phyloP scores from a whole-genome alignment of 2,329 filamentous ascomycete species.

The Colletotrichum eleusines region DNA sequence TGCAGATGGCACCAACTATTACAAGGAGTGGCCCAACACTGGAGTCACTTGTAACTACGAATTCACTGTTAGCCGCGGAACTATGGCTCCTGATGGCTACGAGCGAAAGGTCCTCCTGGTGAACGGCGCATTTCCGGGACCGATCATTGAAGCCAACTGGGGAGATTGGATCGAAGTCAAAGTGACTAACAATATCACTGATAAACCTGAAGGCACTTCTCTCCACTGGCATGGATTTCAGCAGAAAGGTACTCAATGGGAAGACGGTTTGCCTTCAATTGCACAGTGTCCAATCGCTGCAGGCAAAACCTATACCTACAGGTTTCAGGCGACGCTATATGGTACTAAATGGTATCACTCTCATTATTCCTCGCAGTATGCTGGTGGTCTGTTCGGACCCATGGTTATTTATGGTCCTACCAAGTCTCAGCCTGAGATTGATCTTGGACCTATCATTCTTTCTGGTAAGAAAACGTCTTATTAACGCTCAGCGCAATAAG shows the following conservation, averaged over 20 bases:
- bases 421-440: slow-evolving; percentile 69
- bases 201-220: slow-evolving; percentile 59
- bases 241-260: slow-evolving; percentile 62
- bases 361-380: slow-evolving; percentile 70
- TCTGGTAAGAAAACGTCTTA: slow-evolving; percentile 49
- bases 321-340: slow-evolving; percentile 64
- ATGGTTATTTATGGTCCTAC: slow-evolving; percentile 69
- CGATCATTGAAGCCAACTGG: slow-evolving; percentile 73
- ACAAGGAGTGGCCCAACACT: slow-evolving; percentile 61
- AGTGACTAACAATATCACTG: slow-evolving; percentile 75
- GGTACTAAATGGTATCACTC: slow-evolving; percentile 71
- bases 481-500: too few relatives aligned
- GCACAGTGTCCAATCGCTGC: slow-evolving; percentile 77
- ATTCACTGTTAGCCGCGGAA: slow-evolving; percentile 63
- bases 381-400: slow-evolving; percentile 71
- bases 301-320: slow-evolving; percentile 65
- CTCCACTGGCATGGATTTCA: slow-evolving; percentile 69
- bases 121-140: slow-evolving; percentile 76
- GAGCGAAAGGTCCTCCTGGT: slow-evolving; percentile 67
- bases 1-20: slow-evolving; percentile 61
- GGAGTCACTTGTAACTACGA: slow-evolving; percentile 68
- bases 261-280: slow-evolving; percentile 65
- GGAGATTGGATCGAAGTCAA: slow-evolving; percentile 73
- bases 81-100: slow-evolving; percentile 69
- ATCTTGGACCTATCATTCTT: slow-evolving; percentile 67